A percentile compares a stretch with the other conserved stretches of the same genome.
phyloP scores from a whole-genome alignment of 257 asterid species.

The Oldenlandia corymbosa region DNA sequence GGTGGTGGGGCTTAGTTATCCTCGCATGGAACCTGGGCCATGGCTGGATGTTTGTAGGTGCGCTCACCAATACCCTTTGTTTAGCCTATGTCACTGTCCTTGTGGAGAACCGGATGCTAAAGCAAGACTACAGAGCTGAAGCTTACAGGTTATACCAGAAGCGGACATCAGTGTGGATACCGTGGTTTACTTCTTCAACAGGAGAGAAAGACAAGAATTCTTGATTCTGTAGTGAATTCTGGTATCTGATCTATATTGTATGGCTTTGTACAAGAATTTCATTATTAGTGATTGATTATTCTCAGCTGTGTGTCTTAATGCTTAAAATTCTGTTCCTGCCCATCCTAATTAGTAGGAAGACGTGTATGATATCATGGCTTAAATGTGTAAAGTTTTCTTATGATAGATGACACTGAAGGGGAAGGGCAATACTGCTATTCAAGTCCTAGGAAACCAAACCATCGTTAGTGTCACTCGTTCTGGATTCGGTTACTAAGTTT shows the following conservation, averaged over 20 bases:
- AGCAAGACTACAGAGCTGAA: slow-evolving; percentile 64
- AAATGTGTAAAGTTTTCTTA: background rate
- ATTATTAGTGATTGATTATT: background rate
- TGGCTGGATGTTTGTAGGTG: slow-evolving; percentile 60
- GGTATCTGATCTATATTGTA: background rate
- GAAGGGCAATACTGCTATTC: background rate
- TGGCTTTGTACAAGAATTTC: background rate
- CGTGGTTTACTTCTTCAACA: slow-evolving; percentile 63
- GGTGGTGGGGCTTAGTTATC: slow-evolving; percentile 94
- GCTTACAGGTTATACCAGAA: slow-evolving; percentile 61
- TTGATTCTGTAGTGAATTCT: slow-evolving; percentile 13
- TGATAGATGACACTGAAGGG: background rate
- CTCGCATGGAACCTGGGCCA: slow-evolving; percentile 69
- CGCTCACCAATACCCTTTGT: slow-evolving; percentile 63
- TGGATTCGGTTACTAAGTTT: background rate
- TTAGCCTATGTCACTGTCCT: slow-evolving; percentile 81
- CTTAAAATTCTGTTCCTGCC: background rate
- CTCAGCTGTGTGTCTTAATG: background rate
- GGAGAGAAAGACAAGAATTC: slow-evolving; percentile 36
- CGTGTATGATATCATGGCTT: background rate
- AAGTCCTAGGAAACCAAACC: background rate
- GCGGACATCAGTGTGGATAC: slow-evolving; percentile 78
- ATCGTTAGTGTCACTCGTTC: background rate
- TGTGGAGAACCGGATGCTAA: slow-evolving; percentile 77
- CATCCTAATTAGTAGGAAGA: slow-evolving; percentile 1